Percentiles rank a stretch among this genome's conserved stretches.
phyloP scores from a whole-genome alignment of 257 asterid species.

The Vinca minor region DNA sequence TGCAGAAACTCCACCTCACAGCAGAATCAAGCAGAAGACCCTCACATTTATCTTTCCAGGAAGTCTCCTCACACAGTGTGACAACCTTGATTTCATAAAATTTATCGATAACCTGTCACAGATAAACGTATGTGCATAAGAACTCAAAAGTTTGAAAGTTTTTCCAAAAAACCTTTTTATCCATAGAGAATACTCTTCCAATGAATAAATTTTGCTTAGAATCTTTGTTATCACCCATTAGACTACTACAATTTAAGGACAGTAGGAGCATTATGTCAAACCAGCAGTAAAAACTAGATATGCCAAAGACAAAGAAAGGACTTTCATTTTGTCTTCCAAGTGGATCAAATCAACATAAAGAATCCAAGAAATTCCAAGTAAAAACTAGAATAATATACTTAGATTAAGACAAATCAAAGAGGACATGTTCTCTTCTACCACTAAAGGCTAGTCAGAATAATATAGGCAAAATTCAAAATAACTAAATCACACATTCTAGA shows the following conservation, averaged over 20 bases:
- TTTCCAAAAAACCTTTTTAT: not conserved
- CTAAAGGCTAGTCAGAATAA: not conserved
- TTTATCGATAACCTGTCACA: constrained; percentile 66
- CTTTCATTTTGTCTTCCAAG: not conserved
- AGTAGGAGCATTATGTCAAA: not conserved
- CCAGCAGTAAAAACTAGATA: not conserved
- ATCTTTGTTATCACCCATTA: too few species aligned
- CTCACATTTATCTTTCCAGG: constrained; percentile 75
- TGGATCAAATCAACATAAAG: constrained; percentile 4
- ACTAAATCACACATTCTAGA: not conserved
- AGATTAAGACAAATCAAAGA: not conserved
- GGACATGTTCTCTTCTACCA: not conserved
- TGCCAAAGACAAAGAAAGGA: not conserved
- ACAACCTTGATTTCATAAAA: constrained; percentile 57
- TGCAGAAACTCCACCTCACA: constrained; percentile 75
- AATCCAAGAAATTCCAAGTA: not conserved
- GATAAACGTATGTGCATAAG: constrained; percentile 1
- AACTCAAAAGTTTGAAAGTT: not conserved
- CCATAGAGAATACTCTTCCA: not conserved
- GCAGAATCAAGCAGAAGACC: constrained; percentile 60
- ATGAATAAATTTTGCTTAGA: too few species aligned
- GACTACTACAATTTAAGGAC: too few species aligned
- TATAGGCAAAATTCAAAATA: not conserved
- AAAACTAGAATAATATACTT: not conserved
- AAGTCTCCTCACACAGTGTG: constrained; percentile 34